Percentiles rank a stretch among this genome's conserved stretches.
Conservation (phyloP, 371 early-diverging fungal genomes). For the Paraphysoderma sedebokerense region DNA sequence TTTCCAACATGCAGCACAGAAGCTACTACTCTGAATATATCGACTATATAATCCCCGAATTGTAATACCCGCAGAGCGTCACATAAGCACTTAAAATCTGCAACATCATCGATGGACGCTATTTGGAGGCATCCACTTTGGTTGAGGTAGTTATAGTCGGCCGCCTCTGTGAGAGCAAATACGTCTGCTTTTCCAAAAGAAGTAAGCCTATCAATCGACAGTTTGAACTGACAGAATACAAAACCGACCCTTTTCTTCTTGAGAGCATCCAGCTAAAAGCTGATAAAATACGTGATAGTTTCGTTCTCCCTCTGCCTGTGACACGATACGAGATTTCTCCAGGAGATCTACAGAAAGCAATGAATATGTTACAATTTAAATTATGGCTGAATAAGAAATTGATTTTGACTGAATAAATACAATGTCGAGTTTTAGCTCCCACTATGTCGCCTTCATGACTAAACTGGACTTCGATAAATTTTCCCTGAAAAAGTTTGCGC, state of each 20-base stretch:
- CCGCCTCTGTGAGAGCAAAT: conserved; percentile 1
- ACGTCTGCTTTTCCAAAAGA: no score
- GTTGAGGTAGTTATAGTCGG: conserved; percentile 5
- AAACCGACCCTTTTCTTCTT: conserved; percentile 1
- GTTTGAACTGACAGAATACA: no score
- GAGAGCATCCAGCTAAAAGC: conserved; percentile 8
- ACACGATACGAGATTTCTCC: conserved; percentile 15
- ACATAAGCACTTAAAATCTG: neutral
- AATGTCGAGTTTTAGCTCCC: conserved; percentile 1
- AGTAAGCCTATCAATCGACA: no score
- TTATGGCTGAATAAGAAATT: no score
- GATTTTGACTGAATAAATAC: no score
- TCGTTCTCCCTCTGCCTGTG: conserved; percentile 11
- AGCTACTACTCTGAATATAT: conserved; percentile 15
- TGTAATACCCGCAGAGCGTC: conserved; percentile 11
- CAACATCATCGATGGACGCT: conserved; percentile 1
- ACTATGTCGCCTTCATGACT: neutral
- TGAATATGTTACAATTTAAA: neutral
- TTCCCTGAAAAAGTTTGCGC: no score
- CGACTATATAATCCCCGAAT: conserved; percentile 7
- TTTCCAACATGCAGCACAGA: conserved; percentile 23
- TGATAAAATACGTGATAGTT: conserved; percentile 26
- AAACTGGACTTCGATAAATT: conserved; percentile 18
- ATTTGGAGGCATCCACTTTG: conserved; percentile 5
- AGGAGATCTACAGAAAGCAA: conserved; percentile 6